phyloP scores from a whole-genome alignment of 306 rosid genomes.

The Cucurbita maxima region DNA sequence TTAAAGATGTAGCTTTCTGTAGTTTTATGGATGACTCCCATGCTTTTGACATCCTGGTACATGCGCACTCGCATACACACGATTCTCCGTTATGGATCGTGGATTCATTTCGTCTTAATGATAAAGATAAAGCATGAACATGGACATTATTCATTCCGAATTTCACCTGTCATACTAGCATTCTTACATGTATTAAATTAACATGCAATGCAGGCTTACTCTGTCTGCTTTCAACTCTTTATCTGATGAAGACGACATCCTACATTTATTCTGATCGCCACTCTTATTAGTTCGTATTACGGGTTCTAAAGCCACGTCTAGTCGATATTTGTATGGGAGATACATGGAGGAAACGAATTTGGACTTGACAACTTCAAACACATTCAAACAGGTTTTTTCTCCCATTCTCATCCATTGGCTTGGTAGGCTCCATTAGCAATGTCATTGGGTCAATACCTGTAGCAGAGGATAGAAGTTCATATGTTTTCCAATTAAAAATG shows the following conservation, averaged over 20 bases:
- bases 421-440: not conserved
- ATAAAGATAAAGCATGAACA: not conserved
- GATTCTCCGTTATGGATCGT: not conserved
- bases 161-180: not conserved
- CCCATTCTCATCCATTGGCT: not conserved
- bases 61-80: not conserved
- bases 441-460: not conserved
- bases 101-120: not conserved
- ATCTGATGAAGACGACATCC: conserved; percentile 37
- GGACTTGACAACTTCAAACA: not conserved
- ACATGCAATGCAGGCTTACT: conserved; percentile 78
- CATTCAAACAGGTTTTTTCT: not conserved
- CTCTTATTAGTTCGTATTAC: conserved; percentile 6
- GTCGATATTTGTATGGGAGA: not conserved
- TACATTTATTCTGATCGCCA: conserved; percentile 23
- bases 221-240: conserved; percentile 44
- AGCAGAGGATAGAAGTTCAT: not conserved
- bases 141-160: not conserved
- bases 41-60: not conserved
- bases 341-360: not conserved
- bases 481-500: too few species aligned
- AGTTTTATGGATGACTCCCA: not conserved
- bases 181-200: not conserved
- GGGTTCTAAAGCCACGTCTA: not conserved
- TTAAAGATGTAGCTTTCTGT: not conserved